These are phyloP conservation scores for Gelatoporia subvermispora DNA, from an alignment of 768 basidiomycete genomes.

Conservation along the genomic window DNA sequence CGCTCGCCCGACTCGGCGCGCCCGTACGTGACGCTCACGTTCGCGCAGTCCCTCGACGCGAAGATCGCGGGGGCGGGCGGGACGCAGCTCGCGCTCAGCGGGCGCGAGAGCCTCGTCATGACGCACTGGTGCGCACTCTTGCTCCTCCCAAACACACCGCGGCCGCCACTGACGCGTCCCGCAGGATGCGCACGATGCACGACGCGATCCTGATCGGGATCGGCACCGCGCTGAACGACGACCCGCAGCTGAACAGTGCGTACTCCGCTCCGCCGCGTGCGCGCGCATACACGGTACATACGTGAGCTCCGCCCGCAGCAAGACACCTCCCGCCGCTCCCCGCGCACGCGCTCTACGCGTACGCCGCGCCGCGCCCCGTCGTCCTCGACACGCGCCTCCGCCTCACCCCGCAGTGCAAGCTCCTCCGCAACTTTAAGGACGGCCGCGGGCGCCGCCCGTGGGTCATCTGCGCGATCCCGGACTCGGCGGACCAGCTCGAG, in stretches of 20 bases:
- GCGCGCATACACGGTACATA: no score
- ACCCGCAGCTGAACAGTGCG: constrained; percentile 92
- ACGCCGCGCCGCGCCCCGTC: constrained; percentile 68
- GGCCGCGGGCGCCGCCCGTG: constrained; percentile 67
- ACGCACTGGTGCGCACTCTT: constrained; percentile 76
- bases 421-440: constrained; percentile 57
- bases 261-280: not conserved
- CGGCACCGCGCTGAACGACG: constrained; percentile 84
- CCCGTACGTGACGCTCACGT: constrained; percentile 75
- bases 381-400: constrained; percentile 77
- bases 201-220: constrained; percentile 90
- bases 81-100: constrained; percentile 76
- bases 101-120: constrained; percentile 84
- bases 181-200: constrained; percentile 88
- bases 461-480: constrained; percentile 49
- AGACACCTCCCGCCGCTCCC: constrained; percentile 48
- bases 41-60: constrained; percentile 83
- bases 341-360: constrained; percentile 16
- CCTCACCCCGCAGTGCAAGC: constrained; percentile 60
- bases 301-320: constrained; percentile 30
- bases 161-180: not conserved
- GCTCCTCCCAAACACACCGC: not conserved
- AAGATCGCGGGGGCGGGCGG: constrained; percentile 78
- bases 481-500: constrained; percentile 2
- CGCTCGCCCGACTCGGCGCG: constrained; percentile 18